A percentile compares a stretch with the other conserved stretches of the same genome.
These are phyloP conservation scores for Pseudognaphalium luteoalbum DNA, from an alignment of 129 eudicot genomes.

Conservation along the genomic window DNA sequence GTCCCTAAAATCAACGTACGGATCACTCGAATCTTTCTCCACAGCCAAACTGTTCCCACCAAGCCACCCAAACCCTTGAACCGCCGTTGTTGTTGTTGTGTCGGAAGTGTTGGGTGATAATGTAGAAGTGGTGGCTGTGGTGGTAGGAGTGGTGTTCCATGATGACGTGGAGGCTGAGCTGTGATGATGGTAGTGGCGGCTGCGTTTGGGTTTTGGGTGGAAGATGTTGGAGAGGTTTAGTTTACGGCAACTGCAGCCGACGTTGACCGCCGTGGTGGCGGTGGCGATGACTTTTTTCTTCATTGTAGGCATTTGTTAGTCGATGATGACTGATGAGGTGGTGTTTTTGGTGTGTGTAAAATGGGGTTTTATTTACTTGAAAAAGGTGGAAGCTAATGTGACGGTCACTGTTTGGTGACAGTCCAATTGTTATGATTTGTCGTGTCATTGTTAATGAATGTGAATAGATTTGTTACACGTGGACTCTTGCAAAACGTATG, in stretches of 20 bases:
- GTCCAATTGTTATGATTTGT: constrained; percentile 24
- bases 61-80: constrained; percentile 76
- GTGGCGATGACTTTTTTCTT: constrained; percentile 46
- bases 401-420: constrained; percentile 36
- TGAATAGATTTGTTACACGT: background rate
- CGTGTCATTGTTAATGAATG: constrained; percentile 7
- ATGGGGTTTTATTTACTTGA: constrained; percentile 24
- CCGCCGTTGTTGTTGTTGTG: constrained; percentile 41
- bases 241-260: constrained; percentile 69
- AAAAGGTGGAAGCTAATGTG: constrained; percentile 33
- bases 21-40: constrained; percentile 85
- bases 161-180: constrained; percentile 37
- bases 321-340: constrained; percentile 20
- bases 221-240: constrained; percentile 54
- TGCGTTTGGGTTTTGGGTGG: constrained; percentile 47
- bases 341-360: background rate
- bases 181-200: constrained; percentile 32
- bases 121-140: constrained; percentile 35
- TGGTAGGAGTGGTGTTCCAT: constrained; percentile 37
- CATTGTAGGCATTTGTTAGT: constrained; percentile 42
- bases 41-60: constrained; percentile 75
- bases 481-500: too few species aligned
- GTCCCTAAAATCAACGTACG: constrained; percentile 74
- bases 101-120: constrained; percentile 33
- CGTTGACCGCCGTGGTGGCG: constrained; percentile 42